Evolutionary conservation across 495 filamentous ascomycete genomes (phyloP), one percentile per base, ranked within the genome.

Genomic region (Penicillium ucsense): DNA sequence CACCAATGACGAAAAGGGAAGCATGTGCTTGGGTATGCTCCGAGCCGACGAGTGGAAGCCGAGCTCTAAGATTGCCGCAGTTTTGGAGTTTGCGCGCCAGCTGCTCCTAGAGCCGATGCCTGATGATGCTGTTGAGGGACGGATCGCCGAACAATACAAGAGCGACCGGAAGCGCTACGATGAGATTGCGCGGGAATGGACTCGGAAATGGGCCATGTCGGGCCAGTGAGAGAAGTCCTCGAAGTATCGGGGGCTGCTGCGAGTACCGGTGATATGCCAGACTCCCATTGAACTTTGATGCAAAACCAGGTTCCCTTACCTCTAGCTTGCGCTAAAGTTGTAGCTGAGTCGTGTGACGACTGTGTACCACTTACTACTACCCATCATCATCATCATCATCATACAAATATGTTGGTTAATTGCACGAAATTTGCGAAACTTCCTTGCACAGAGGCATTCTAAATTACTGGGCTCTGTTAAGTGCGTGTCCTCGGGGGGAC

Each of bases 11-110:
- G 83, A 83, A 53, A 84, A 85, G 48, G 92, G 92, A 6, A 80
- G 75, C 60, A 94, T 98, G 85, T 98, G 92, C 65, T 77, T 98
- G 33, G 85, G 82, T 7, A 81, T 94, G 67, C 78, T 98, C 51
- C 84, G 89, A 48, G 55, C 81, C 27, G 94, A 96, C 49, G 84
- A 89, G 59, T 98, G 94, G 94, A 98, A 98, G 75, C 92, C 92
- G 1, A 81, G 80, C 31, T 85, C 81, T 49, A 85, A 83, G 68
- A 79, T 97, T 49, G 62, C 67, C 33, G 79, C 79, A 7, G 88
- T 97, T 29, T 79, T 98, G 38, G 76, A 83, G 54, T 87, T 92
- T 53, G 83, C 89, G 5, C 74, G 86, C 45, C 75, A 80, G 51
- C 70, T 98, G 47, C 72, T 98, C 30, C 61, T 79, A 35, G 89